Evolutionary conservation across 371 early-diverging fungal genomes (phyloP), one percentile per base, ranked within the genome.

Genomic region (Smittium culicis): DNA sequence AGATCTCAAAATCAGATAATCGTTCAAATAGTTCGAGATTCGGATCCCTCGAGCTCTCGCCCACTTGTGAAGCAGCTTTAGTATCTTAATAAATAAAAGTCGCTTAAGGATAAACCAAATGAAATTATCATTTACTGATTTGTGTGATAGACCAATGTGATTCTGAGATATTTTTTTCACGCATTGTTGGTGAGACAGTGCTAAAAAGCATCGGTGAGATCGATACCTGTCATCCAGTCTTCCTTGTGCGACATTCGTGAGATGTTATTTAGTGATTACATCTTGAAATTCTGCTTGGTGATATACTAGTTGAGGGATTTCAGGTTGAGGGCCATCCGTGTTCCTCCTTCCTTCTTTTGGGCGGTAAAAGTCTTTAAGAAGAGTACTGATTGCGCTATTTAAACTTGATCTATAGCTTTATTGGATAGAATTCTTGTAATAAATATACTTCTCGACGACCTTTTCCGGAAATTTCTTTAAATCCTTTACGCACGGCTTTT

Each of bases 1-100:
- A 14, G 70, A 72, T 30, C 27, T 25, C 14, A 57, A 57, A 25
- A n/a, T 25, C 5, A 57, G 14, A 57, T 16, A 27, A n/a, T 57
- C 27, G 14, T 57, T 25, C 5, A 27, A 57, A 16, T n/a, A 57
- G 57, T 27, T 3, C 8, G 25, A 27, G 14, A 11, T 14, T 27
- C 14, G 27, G 27, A n/a, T n/a, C 11, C 14, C 27, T 27, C 3
- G 5, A n/a, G 14, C 25, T 27, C 27, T 14, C 16, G n/a, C 11
- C 11, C 5, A n/a, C 27, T 57, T n/a, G 25, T 16, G 57, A 20
- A n/a, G 3, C 5, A 25, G 14, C 3, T 57, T 57, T n/a, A 25
- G 27, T n/a, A n/a, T 57, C 25, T 57, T 14, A 5, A 16, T n/a
- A 25, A 57, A 57, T n/a, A 14, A 14, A 3, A 3, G 8, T 8